Evolutionary conservation across 192 early-diverging fungal genomes (phyloP), one percentile per base, ranked within the genome.

Genomic region (Podila epigama): DNA sequence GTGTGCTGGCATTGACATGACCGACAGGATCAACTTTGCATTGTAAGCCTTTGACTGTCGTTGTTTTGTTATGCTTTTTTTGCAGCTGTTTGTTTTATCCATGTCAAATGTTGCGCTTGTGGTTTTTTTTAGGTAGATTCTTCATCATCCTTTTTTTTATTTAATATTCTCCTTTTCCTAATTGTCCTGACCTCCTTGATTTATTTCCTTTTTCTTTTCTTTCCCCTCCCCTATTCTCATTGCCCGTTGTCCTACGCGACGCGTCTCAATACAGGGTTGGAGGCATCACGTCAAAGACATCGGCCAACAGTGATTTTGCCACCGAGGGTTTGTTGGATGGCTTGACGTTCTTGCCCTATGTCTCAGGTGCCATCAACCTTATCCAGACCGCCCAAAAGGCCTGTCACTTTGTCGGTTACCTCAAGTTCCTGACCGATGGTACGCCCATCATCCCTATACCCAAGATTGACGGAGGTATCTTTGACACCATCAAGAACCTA

Each of bases 11-110:
- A 15, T 48, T 57, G 56, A 58, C 28, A 37, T 67, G 29, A 67
- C 65, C 8, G 56, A 67, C 29, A 39, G 65, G 9, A 34, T 67
- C 18, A 67, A 67, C 33, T 58, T 58, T 34, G 56, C 65, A 34
- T 13, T 67, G 65, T 67, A 67, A 57, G 63, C 1, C n/a, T 27
- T 16, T 34, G 7, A 27, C 13, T 39, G 7, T 39, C 13, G 6
- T 13, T 39, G 7, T 39, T 13, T 39, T 39, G 6, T 39, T 9
- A 13, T 39, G 37, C 13, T 13, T 13, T 9, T n/a, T n/a, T n/a
- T n/a, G n/a, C n/a, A n/a, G n/a, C n/a, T n/a, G n/a, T n/a, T n/a
- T n/a, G n/a, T n/a, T n/a, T n/a, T n/a, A n/a, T n/a, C n/a, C n/a
- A n/a, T n/a, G n/a, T n/a, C n/a, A n/a, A n/a, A n/a, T n/a, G n/a